Base-by-base conservation (phyloP, 805 yeast genomes). In the Yueomyces sinensis region DNA sequence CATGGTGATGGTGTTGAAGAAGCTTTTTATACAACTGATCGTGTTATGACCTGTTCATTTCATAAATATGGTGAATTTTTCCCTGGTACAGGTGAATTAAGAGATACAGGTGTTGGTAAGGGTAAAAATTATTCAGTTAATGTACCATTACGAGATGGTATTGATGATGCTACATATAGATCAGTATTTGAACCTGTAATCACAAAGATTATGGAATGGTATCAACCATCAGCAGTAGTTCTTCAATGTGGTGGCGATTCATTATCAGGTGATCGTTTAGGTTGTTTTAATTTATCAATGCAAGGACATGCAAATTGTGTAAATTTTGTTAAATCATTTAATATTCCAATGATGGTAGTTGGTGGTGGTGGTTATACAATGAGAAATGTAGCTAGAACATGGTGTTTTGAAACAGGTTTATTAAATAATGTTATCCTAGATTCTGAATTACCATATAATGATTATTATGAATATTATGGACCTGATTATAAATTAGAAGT, bases 291-390 rank as follows among this genome's bases (percentile, higher is more conserved):
- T 56, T 62, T 89, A 46, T 82, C 86, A 44, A 87, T 91, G 62
- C 70, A 74, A 39, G 97, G 94, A 3, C 96, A 89, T 52, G 96
- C 95, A 16, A 94, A 83, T 56, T 91, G 97, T 62, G 96, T 89
- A 22, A 79, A 77, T 49, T 89, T 69, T 54, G 77, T 87, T 44
- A 84, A 84, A 58, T 74, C 86, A 29, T 87, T 87, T 59, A 93
- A 93, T 13, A 60, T 87, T 27, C 97, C 97, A 9, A 73, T 84
- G 71, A 62, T 89, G 44, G 94, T 87, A 5, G 63, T 89, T 11
- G 98, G 98, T 17, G 98, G 98, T 34, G 98, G 98, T 40, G 98
- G 98, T 15, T 89, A 89, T 58, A 91, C 98, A 2, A 94, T 94
- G 53, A 69, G 96, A 49, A 89, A 89, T 52, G 98, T 89, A 13